Evolutionary conservation across 2,329 filamentous ascomycete species (phyloP).

Genomic region (Bipolaris victoriae): DNA sequence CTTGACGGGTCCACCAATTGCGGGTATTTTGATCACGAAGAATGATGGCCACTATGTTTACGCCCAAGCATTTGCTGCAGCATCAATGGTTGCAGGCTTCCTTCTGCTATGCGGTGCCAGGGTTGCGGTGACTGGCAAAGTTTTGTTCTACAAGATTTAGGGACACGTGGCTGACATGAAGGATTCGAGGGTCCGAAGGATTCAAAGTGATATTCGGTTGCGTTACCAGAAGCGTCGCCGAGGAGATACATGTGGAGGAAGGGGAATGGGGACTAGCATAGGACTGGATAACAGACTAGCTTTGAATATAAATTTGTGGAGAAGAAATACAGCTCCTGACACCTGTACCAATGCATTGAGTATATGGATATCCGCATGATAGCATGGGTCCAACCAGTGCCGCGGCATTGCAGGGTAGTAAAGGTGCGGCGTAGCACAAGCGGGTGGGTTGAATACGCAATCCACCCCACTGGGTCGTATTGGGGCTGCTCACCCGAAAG

Average conservation of each 20-base stretch:
- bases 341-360: not conserved
- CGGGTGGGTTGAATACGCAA: not conserved
- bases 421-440: not conserved
- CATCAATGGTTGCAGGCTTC: not conserved
- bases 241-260: too few relatives aligned
- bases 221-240: too few relatives aligned
- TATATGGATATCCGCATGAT: not conserved
- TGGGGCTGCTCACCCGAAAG: not conserved
- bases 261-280: not conserved
- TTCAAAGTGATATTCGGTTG: not conserved
- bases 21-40: slow-evolving; percentile 44
- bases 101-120: not conserved
- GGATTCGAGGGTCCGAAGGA: not conserved
- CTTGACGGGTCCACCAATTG: slow-evolving; percentile 38
- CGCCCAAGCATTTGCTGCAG: slow-evolving; percentile 50
- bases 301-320: not conserved
- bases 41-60: slow-evolving; percentile 49
- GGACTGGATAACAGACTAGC: not conserved
- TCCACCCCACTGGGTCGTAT: not conserved
- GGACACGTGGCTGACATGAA: not conserved
- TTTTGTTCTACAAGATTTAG: not conserved
- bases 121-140: not conserved
- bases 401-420: not conserved
- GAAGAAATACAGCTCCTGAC: not conserved
- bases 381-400: too few relatives aligned